Conservation (phyloP, 225 moss, liverwort and hornwort genomes). For the Physcomitrium patens region DNA sequence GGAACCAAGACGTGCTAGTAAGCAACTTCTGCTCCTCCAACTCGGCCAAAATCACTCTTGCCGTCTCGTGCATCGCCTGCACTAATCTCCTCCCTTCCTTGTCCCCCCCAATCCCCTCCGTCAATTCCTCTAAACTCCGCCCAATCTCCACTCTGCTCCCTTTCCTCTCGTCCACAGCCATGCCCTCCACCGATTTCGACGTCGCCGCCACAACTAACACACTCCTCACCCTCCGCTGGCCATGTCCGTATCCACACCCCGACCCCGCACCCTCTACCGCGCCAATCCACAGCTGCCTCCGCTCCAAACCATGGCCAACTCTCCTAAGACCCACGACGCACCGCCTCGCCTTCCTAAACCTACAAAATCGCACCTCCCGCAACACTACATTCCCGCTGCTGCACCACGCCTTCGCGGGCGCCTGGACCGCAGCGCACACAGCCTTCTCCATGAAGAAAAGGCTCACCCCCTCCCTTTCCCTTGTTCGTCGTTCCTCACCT, state of each 20-base stretch:
- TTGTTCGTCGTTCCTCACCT: not conserved
- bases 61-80: conserved; percentile 50
- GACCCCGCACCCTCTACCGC: not conserved
- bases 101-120: conserved; percentile 37
- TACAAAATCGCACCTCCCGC: conserved; percentile 43
- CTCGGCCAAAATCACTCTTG: conserved; percentile 43
- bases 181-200: conserved; percentile 50
- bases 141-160: conserved; percentile 36
- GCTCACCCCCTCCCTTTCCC: no score
- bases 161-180: conserved; percentile 42
- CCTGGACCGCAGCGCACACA: conserved; percentile 34
- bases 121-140: conserved; percentile 43
- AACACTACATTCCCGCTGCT: conserved; percentile 35
- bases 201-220: conserved; percentile 35
- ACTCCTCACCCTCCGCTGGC: conserved; percentile 21
- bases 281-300: conserved; percentile 37
- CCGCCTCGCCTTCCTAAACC: conserved; percentile 33
- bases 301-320: conserved; percentile 16
- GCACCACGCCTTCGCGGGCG: conserved; percentile 21
- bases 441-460: conserved; percentile 42
- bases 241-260: conserved; percentile 16
- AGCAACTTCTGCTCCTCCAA: conserved; percentile 57
- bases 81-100: conserved; percentile 46
- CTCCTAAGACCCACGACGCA: conserved; percentile 16
- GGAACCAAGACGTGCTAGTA: conserved; percentile 55